Evolutionary conservation across 2,329 filamentous ascomycete species (phyloP).

Genomic region (Pseudocercospora pini-densiflorae): DNA sequence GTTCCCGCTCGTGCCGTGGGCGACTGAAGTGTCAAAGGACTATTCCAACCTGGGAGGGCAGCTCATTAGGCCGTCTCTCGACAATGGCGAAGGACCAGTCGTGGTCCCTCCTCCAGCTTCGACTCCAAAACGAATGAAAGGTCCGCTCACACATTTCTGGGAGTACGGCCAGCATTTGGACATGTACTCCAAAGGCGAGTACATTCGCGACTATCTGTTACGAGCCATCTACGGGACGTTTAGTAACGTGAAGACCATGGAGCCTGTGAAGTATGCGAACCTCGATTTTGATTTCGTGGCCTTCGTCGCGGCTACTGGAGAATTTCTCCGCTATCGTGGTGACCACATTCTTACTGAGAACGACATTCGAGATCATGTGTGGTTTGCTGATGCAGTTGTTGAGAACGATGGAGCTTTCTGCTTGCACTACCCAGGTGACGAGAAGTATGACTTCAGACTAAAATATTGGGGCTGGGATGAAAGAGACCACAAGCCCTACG

Average conservation of each 20-base stretch:
- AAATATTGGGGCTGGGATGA: constrained; percentile 4
- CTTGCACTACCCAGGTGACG: neutral
- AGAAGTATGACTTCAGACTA: constrained; percentile 2
- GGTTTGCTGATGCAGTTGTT: constrained; percentile 1
- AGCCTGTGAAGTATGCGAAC: neutral
- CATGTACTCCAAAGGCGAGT: neutral
- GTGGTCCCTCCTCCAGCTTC: neutral
- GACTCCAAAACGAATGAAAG: neutral
- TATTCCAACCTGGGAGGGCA: constrained; percentile 13
- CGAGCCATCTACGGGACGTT: constrained; percentile 8
- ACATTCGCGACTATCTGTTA: constrained; percentile 5
- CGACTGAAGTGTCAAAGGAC: constrained; percentile 15
- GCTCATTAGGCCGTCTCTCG: constrained; percentile 5
- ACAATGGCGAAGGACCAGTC: constrained; percentile 10
- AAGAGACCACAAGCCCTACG: neutral
- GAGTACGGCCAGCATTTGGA: constrained; percentile 6
- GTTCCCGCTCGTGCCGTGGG: constrained; percentile 13
- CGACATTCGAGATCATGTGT: neutral
- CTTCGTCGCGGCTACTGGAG: neutral
- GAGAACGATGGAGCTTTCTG: neutral
- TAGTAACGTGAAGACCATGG: constrained; percentile 1
- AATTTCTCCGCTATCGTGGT: constrained; percentile 1
- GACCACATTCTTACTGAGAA: constrained; percentile 1
- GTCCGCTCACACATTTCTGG: constrained; percentile 2
- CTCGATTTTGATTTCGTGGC: neutral